A percentile compares a stretch with the other conserved stretches of the same genome.
Conservation (phyloP, 345 rosid genomes). For the Lepidium didymum region DNA sequence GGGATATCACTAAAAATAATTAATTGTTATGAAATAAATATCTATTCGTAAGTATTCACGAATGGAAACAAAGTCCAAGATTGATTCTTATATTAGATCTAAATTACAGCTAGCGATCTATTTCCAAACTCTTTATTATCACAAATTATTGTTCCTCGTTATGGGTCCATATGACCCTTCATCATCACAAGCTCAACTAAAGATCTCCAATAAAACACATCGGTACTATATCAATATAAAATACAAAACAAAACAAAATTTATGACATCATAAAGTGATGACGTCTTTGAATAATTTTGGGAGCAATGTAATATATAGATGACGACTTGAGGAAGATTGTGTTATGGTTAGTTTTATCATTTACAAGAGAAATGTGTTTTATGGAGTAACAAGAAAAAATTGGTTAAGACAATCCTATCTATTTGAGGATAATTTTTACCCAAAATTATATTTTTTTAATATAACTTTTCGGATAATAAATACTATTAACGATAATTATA, state of each 20-base stretch:
- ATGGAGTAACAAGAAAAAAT: no score
- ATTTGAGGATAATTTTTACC: no score
- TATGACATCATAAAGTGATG: constrained; percentile 21
- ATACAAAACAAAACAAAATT: no score
- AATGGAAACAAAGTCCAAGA: background rate
- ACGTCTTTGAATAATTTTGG: background rate
- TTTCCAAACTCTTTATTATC: constrained; percentile 4
- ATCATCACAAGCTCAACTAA: constrained; percentile 17
- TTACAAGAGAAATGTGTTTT: background rate
- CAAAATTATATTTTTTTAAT: no score
- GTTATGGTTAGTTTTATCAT: background rate
- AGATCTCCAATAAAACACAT: constrained; percentile 2
- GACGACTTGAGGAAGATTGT: background rate
- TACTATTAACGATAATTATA: no score
- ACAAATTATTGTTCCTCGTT: background rate
- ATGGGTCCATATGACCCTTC: background rate
- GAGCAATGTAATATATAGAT: background rate
- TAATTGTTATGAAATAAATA: constrained; percentile 13
- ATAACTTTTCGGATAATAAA: no score
- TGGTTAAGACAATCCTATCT: no score
- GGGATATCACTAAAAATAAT: background rate
- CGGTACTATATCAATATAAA: background rate
- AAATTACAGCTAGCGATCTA: constrained; percentile 16
- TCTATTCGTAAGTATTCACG: constrained; percentile 2
- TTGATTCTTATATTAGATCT: background rate